Evolutionary conservation across 2,329 filamentous ascomycete genomes (phyloP).

Genomic region (Trichoderma sp.): DNA sequence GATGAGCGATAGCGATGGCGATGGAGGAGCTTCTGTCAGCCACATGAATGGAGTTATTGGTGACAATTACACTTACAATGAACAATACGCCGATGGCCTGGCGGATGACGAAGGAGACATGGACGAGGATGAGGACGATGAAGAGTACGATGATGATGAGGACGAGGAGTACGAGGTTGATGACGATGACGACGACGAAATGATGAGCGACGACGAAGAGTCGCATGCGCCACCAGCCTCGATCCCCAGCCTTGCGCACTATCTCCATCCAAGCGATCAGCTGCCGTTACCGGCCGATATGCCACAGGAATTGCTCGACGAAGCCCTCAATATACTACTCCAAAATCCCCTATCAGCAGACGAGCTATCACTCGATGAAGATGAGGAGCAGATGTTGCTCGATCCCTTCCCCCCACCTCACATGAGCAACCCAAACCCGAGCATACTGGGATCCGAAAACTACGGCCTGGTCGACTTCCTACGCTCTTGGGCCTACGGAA

Average conservation of each 20-base stretch:
- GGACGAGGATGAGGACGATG: background rate
- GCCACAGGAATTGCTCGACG: background rate
- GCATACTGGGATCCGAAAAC: slow-evolving; percentile 54
- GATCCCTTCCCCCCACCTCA: slow-evolving; percentile 31
- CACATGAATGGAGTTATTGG: background rate
- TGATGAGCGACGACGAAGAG: background rate
- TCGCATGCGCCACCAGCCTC: background rate
- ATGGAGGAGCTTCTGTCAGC: slow-evolving; percentile 40
- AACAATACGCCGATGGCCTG: background rate
- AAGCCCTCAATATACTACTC: background rate
- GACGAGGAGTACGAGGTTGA: background rate
- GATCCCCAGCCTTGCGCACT: slow-evolving; percentile 5
- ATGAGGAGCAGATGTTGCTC: slow-evolving; percentile 15
- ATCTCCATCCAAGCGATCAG: slow-evolving; percentile 5
- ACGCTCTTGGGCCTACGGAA: slow-evolving; percentile 49
- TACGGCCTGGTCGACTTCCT: slow-evolving; percentile 55
- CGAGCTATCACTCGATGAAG: slow-evolving; percentile 9
- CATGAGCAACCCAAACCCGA: slow-evolving; percentile 42
- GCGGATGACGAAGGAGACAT: background rate
- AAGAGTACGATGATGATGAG: background rate
- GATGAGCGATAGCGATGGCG: slow-evolving; percentile 44
- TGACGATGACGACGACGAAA: background rate
- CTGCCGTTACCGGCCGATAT: background rate
- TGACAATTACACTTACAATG: background rate
- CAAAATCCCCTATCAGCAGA: background rate